Evolutionary conservation across 2,329 filamentous ascomycete genomes (phyloP).

Genomic region (Chaetomium strumarium): DNA sequence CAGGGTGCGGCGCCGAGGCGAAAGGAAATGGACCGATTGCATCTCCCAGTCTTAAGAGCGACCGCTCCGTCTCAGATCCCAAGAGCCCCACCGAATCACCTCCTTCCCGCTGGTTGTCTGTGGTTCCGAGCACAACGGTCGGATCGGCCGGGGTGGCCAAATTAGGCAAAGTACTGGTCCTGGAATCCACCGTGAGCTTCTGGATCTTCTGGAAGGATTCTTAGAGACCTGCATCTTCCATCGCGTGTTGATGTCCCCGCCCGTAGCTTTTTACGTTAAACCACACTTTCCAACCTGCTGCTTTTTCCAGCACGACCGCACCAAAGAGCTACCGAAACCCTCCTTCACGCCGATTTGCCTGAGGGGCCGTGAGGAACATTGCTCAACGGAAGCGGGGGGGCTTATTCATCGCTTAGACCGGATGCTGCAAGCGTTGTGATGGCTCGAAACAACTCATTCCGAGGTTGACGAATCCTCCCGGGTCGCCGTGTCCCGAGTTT

Average conservation of each 20-base stretch:
- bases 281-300: not conserved
- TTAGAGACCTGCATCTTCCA: slow-evolving; percentile 17
- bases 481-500: slow-evolving; percentile 4
- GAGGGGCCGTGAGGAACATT: too few species aligned
- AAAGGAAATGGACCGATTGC: slow-evolving; percentile 6
- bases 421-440: slow-evolving; percentile 8
- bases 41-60: not conserved
- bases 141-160: slow-evolving; percentile 17
- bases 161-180: slow-evolving; percentile 17
- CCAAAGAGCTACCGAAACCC: too few species aligned
- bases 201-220: slow-evolving; percentile 20
- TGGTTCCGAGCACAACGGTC: slow-evolving; percentile 11
- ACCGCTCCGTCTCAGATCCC: slow-evolving; percentile 1
- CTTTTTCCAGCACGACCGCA: not conserved
- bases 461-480: slow-evolving; percentile 14
- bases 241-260: too few species aligned
- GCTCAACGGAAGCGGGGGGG: not conserved
- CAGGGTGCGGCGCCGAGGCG: not conserved
- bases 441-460: slow-evolving; percentile 17
- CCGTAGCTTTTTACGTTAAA: too few species aligned
- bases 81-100: slow-evolving; percentile 1
- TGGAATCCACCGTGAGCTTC: slow-evolving; percentile 16
- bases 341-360: too few species aligned
- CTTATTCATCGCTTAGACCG: not conserved
- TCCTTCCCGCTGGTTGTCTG: not conserved